Percentiles rank a stretch among this genome's conserved stretches.
These are phyloP conservation scores for Monilinia polystroma DNA, from an alignment of 2,329 filamentous ascomycete species.

Conservation along the genomic window DNA sequence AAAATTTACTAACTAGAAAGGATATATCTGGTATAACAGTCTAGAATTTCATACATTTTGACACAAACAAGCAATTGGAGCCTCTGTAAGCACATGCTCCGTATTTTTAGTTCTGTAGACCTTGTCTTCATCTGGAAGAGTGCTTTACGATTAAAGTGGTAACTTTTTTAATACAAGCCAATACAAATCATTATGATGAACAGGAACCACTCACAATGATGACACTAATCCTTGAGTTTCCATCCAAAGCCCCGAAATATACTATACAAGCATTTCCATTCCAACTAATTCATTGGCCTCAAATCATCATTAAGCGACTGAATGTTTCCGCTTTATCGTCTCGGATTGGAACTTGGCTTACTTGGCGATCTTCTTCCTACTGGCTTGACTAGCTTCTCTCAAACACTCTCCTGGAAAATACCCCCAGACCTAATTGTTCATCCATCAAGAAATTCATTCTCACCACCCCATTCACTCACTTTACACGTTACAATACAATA, in stretches of 20 bases:
- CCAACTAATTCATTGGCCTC: not conserved
- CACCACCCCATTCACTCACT: constrained; percentile 7
- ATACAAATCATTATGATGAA: not conserved
- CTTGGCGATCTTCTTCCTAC: constrained; percentile 14
- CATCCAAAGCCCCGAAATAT: not conserved
- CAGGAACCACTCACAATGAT: not conserved
- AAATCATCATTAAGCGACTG: not conserved
- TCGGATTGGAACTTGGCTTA: constrained; percentile 14
- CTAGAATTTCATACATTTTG: not conserved
- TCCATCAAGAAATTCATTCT: not conserved
- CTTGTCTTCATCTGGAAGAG: constrained; percentile 3
- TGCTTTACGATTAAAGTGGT: not conserved
- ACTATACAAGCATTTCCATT: not conserved
- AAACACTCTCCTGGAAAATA: constrained; percentile 19
- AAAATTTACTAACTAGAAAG: not conserved
- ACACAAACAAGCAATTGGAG: not conserved
- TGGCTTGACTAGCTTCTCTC: constrained; percentile 7
- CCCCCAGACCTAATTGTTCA: not conserved
- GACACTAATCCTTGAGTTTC: not conserved
- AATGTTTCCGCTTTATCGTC: constrained; percentile 2
- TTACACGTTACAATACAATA: not conserved
- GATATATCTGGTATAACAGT: not conserved
- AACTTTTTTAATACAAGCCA: not conserved
- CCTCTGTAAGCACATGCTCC: not conserved
- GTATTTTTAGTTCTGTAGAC: not conserved